Evolutionary conservation across 345 rosid species (phyloP).

Genomic region (Brassica cretica): DNA sequence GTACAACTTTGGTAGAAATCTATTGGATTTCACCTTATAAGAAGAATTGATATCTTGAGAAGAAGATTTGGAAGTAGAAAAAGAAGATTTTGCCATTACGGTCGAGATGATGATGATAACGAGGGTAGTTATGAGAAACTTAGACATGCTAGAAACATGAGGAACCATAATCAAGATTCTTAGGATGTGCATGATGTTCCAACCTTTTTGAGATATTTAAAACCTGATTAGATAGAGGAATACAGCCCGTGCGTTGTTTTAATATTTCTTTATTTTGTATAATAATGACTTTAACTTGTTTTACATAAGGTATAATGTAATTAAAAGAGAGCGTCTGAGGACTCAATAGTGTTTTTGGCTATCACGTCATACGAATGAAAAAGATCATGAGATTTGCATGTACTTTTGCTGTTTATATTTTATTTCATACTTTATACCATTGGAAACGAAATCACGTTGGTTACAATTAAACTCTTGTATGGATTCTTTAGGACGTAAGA

Average conservation of each 20-base stretch:
- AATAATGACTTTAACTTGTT: background rate
- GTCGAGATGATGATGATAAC: slow-evolving; percentile 20
- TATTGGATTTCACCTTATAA: background rate
- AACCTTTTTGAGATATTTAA: slow-evolving; percentile 18
- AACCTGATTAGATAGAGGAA: slow-evolving; percentile 22
- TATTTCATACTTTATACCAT: background rate
- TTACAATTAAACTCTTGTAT: background rate
- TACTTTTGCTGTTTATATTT: slow-evolving; percentile 12
- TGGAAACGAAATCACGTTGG: slow-evolving; percentile 12
- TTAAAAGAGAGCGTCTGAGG: slow-evolving; percentile 2
- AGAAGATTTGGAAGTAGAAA: background rate
- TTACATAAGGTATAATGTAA: slow-evolving; percentile 7
- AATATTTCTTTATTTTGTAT: background rate
- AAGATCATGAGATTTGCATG: slow-evolving; percentile 33
- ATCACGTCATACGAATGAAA: slow-evolving; percentile 34
- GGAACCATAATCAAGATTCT: slow-evolving; percentile 18
- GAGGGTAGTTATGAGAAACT: slow-evolving; percentile 23
- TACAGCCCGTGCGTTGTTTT: slow-evolving; percentile 21
- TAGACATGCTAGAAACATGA: slow-evolving; percentile 33
- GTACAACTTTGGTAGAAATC: slow-evolving; percentile 27
- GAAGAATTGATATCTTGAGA: slow-evolving; percentile 26
- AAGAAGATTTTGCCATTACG: slow-evolving; percentile 3
- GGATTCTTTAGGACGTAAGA: background rate
- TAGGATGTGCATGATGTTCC: slow-evolving; percentile 32
- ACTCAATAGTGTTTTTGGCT: slow-evolving; percentile 3